These are phyloP conservation scores for Nemania abortiva DNA, from an alignment of 2,329 filamentous ascomycete genomes.

Conservation along the genomic window DNA sequence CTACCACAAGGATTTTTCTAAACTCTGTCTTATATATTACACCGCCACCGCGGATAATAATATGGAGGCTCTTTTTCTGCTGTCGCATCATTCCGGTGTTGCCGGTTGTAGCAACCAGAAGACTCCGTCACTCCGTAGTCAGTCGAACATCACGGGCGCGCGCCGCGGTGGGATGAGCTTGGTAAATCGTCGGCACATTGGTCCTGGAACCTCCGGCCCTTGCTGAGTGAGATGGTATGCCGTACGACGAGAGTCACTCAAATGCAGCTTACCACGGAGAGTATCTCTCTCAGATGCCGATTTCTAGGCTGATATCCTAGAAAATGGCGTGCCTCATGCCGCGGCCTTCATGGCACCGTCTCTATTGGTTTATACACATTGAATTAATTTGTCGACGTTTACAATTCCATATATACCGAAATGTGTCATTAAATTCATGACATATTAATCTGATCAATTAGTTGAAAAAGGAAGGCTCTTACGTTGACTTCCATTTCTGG, in stretches of 20 bases:
- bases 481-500: too few relatives aligned
- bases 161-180: constrained; percentile 57
- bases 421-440: too few relatives aligned
- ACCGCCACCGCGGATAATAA: constrained; percentile 55
- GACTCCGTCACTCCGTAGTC: constrained; percentile 47
- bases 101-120: constrained; percentile 51
- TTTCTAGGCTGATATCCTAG: constrained; percentile 58
- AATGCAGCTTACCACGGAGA: constrained; percentile 53
- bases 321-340: constrained; percentile 58
- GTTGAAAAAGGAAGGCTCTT: too few relatives aligned
- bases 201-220: constrained; percentile 54
- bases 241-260: constrained; percentile 49
- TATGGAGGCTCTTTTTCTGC: constrained; percentile 55
- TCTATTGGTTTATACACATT: constrained; percentile 27
- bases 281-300: constrained; percentile 58
- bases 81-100: constrained; percentile 55
- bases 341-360: constrained; percentile 51
- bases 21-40: too few relatives aligned
- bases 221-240: constrained; percentile 57
- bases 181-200: constrained; percentile 58
- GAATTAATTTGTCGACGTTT: too few relatives aligned
- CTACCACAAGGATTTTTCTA: constrained; percentile 54
- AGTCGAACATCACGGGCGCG: constrained; percentile 52
- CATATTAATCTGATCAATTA: too few relatives aligned
- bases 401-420: too few relatives aligned